Base-by-base conservation (phyloP, 1,139 yeast species). In the Yamadazyma jaroonii region DNA sequence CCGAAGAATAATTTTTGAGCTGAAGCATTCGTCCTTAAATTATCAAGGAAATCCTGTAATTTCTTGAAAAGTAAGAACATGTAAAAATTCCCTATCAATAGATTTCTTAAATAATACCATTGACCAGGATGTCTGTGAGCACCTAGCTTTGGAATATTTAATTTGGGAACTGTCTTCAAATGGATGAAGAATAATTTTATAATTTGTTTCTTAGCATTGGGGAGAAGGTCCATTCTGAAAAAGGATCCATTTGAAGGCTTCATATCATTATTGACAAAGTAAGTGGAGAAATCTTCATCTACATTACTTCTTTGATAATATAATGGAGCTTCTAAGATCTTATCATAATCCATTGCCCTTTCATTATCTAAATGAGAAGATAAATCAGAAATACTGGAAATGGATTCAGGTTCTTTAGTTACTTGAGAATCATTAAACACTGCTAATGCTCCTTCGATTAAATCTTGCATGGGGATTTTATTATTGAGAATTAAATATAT, bases 101-200 rank as follows among this genome's bases (percentile, higher is more conserved):
- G 55, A 62, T 64, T 67, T 34, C 74, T 49, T 37, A 67, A 43
- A 42, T 62, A 65, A 44, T 58, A 67, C 73, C 73, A 67, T 50
- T 60, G 62, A 0, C 74, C 73, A 2, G 72, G 67, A 45, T 67
- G 74, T 43, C 74, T 57, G 45, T 66, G 69, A 12, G 59, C 62
- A 3, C 64, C 63, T 27, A 67, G 45, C 36, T 62, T 63, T 2
- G 72, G 72, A 26, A 67, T 59, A 38, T 57, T 56, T 29, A 65
- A 46, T 42, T 67, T 65, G 4, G 73, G 65, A 26, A 57, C 39
- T 4, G 65, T 42, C 12, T 60, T 54, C 12, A 66, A 37, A 40
- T 57, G 56, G 29, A 56, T 56, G 23, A 62, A 47, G 34, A 62
- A 59, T 14, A 57, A 49, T 25, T 49, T 48, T 14, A 62, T 42